Evolutionary conservation across 148 eudicot genomes (phyloP), one percentile per base, ranked within the genome.

Genomic region (Camellia sinensis): DNA sequence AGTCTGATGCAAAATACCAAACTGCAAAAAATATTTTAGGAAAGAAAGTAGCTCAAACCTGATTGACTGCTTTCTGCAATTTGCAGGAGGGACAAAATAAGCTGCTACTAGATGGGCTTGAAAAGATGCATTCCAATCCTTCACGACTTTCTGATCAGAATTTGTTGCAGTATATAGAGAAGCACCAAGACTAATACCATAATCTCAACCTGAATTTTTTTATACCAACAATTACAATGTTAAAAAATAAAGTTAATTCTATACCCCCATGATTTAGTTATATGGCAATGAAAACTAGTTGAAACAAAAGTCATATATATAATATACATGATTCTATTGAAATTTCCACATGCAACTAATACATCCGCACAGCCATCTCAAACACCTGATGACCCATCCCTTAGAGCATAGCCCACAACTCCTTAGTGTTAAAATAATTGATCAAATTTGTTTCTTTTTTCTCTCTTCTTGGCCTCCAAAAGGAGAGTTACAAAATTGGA

Each of bases 11-110:
- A 48, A 48, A 48, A 48, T 48, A 48, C 37, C 10, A 22, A 76
- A 13, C n/a, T 64, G 56, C 57, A 6, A 40, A 37, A 78, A 52
- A 17, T 67, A 37, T 19, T 18, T 54, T 40, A 41, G 9, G 22
- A 17, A 78, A 21, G 74, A 14, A 78, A 78, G 18, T n/a, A 12
- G 73, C 41, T 54, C 79, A 41, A 37, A 67, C 73, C 64, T 19
- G 21, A 22, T 52, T 40, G 13, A 69, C 50, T 10, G 22, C 41
- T 75, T 41, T 67, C 80, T 40, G 80, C 43, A 67, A 40, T 67
- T 54, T 68, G 59, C 71, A 56, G 37, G 8, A 6, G 45, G 71
- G 52, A 48, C 41, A 63, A 77, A 65, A 63, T 21, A 29, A 76
- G 56, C 57, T 41, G 67, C 3, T 54, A 75, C 44, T 14, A 13